Conservation (phyloP, 192 early-diverging fungal genomes). For the Backusella mclennaniae region DNA sequence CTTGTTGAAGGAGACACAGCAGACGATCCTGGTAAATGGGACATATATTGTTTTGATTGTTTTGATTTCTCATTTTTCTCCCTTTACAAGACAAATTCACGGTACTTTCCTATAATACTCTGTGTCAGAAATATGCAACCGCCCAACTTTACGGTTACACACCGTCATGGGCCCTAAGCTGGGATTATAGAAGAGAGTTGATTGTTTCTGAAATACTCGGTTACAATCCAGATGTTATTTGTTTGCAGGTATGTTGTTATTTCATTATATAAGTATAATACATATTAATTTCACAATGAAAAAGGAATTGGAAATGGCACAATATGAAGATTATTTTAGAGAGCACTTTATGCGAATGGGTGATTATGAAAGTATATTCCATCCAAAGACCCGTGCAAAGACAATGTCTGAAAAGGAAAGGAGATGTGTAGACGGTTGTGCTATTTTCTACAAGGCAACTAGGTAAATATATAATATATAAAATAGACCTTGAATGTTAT, state of each 20-base stretch:
- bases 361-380: conserved; percentile 91
- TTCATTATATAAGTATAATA: background rate
- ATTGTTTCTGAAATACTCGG: conserved; percentile 82
- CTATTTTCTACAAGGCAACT: conserved; percentile 84
- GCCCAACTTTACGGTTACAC: conserved; percentile 88
- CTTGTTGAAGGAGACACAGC: conserved; percentile 73
- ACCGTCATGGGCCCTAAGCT: conserved; percentile 90
- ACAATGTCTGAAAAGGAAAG: conserved; percentile 93
- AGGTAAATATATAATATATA: conserved; percentile 51
- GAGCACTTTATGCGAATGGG: conserved; percentile 65
- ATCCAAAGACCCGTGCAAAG: conserved; percentile 90
- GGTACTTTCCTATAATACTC: conserved; percentile 90
- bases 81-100: conserved; percentile 74
- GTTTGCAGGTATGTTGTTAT: conserved; percentile 72
- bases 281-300: background rate
- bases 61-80: background rate
- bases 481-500: too few species aligned
- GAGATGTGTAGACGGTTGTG: conserved; percentile 90
- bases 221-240: conserved; percentile 89
- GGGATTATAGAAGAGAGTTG: conserved; percentile 92
- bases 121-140: conserved; percentile 89
- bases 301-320: conserved; percentile 85
- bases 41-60: conserved; percentile 6
- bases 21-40: conserved; percentile 41
- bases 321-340: conserved; percentile 88